Base-by-base conservation (phyloP, 352 stramenopile genomes). In the Phytophthora citricola region DNA sequence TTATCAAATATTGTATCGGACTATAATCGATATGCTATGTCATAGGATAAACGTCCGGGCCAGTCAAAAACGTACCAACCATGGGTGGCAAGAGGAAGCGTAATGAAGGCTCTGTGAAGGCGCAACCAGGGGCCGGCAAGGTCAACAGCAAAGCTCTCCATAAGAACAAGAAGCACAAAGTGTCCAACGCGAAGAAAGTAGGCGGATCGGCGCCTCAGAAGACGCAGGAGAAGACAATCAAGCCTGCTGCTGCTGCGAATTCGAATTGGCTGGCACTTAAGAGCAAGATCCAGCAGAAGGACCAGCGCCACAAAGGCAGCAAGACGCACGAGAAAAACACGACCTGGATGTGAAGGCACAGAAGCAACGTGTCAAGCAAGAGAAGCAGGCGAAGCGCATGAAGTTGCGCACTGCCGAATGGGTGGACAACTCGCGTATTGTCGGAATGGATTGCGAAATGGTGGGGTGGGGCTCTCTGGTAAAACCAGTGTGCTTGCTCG, bases 401-500 rank as follows among this genome's bases (percentile, higher is more conserved):
- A 71, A 90, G 63, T 45, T 55, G 27, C 81, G 82, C 41, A 81
- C 75, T 7, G 78, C 79, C 54, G 69, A 91, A 56, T 93, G 85
- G 87, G 90, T 96, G 63, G 84, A 94, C 73, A 91, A 91, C 63
- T 67, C 64, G 29, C 52, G 60, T 7, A 92, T 96, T 57, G 66
- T 94, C 20, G 88, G 71, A n/a, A 94, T 96, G 85, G 88, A 96
- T 84, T 96, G 88, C 65, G 88, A 96, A 68, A 96, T 96, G 88
- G 88, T 96, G 7, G 88, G 32, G 88, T 96, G 3, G 88, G 88
- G 0, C 61, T 90, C 14, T 88, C 80, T 2, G 88, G 88, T 26
- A 91, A 89, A 58, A 87, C 81, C 24, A 94, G 87, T 43, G 88
- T 92, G 34, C 63, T 96, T 20, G 88, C 88, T 22, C 83, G 88